Conservation (phyloP, 2,329 filamentous ascomycete genomes). For the Pseudogymnoascus sp. region DNA sequence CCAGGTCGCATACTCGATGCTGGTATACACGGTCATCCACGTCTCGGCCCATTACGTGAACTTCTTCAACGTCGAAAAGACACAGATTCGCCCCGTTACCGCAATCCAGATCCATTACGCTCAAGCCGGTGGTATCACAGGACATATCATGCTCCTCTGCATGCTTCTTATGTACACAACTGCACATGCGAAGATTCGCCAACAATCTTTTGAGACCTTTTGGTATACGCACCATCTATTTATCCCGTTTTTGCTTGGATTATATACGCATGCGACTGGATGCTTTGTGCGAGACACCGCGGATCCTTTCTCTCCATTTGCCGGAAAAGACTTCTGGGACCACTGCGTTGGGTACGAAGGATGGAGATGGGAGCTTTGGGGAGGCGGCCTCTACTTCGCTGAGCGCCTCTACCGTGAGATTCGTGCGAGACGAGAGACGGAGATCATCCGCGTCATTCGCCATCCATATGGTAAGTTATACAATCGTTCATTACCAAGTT, state of each 20-base stretch:
- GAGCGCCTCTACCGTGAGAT: conserved; percentile 92
- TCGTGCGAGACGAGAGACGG: conserved; percentile 72
- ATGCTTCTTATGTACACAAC: conserved; percentile 99
- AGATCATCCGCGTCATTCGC: conserved; percentile 88
- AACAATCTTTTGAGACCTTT: conserved; percentile 96
- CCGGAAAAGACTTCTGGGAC: conserved; percentile 72
- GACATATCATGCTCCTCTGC: conserved; percentile 96
- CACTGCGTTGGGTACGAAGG: conserved; percentile 94
- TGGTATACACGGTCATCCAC: conserved; percentile 76
- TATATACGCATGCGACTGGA: conserved; percentile 93
- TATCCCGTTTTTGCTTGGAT: conserved; percentile 83
- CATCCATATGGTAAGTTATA: conserved; percentile 76
- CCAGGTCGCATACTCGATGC: conserved; percentile 82
- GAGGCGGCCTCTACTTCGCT: conserved; percentile 74
- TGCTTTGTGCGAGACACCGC: conserved; percentile 89
- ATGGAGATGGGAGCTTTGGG: conserved; percentile 93
- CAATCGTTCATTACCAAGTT: background rate
- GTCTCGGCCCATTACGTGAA: conserved; percentile 87
- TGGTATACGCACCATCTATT: conserved; percentile 99
- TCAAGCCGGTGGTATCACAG: conserved; percentile 84
- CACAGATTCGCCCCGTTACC: conserved; percentile 70
- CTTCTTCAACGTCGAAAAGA: conserved; percentile 91
- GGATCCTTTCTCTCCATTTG: conserved; percentile 73
- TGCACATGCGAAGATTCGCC: conserved; percentile 84
- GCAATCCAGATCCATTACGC: conserved; percentile 90